Evolutionary conservation across 495 filamentous ascomycete genomes (phyloP).

Genomic region (Podospora pseudoanserina): DNA sequence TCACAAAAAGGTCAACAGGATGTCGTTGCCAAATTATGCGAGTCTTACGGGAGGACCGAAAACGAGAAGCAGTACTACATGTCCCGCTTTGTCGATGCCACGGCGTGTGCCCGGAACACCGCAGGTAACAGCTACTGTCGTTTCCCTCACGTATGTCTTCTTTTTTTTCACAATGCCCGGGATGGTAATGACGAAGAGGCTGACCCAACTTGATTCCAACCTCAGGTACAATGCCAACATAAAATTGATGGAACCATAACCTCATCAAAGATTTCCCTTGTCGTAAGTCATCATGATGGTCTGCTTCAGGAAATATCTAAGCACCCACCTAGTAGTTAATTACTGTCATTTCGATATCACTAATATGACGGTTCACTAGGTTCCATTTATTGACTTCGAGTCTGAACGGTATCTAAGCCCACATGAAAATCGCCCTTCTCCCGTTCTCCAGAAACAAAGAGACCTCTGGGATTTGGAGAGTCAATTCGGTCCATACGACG

Average conservation of each 20-base stretch:
- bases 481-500: background rate
- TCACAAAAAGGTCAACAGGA: background rate
- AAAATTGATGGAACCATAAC: background rate
- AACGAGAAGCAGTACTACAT: background rate
- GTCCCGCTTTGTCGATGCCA: background rate
- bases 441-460: background rate
- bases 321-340: background rate
- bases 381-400: slow-evolving; percentile 4
- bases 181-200: background rate
- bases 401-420: background rate
- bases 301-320: too few species aligned
- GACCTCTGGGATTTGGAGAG: background rate
- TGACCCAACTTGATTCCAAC: background rate
- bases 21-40: background rate
- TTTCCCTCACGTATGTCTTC: background rate
- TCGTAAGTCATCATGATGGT: background rate
- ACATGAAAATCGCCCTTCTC: background rate
- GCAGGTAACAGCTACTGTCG: background rate
- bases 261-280: background rate
- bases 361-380: background rate
- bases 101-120: background rate
- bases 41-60: background rate
- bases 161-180: too few species aligned
- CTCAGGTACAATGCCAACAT: background rate
- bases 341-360: background rate